Base-by-base conservation (phyloP, 371 early-diverging fungal genomes). In the Umbelopsis sp. region DNA sequence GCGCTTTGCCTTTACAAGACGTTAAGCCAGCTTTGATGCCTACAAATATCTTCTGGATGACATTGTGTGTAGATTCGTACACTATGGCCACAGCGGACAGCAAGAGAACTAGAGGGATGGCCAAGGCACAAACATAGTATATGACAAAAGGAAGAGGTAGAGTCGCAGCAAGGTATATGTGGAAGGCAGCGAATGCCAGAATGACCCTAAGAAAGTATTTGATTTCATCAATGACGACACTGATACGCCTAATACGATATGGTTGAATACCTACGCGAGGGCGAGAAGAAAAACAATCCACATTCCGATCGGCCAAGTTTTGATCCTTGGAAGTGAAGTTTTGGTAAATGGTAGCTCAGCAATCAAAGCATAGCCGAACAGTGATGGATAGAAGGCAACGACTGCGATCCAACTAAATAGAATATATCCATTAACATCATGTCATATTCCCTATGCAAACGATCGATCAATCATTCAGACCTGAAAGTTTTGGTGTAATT, bases 281-380 rank as follows among this genome's bases (percentile, higher is more conserved):
- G 89, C 93, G 4, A 80, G 71, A 20, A 87, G 62, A 68, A 89
- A 88, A 18, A 90, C 82, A 10, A 80, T 76, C 87, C 91, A 93
- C 83, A 91, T 90, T 11, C 84, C 85, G 46, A 73, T 74, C 44
- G 91, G 82, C 95, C 95, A 94, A 5, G 80, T 63, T 45, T 85
- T 86, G 75, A 91, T 90, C 5, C 86, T 82, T 1, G 90, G 89
- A 35, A 94, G 72, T 3, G 90, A 90, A 7, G 89, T 87, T 53
- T 91, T 89, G 53, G 93, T 78, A 69, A 89, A 91, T 0, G 92
- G 90, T 10, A 89, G 73, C 70, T 93, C 92, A 1, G 88, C 92
- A 41, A 93, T 82, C 50, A 84, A 69, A 7, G 81, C 85, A 72
- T 86, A 94, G 25, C 74, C 81, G 71, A 92, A 86, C 44, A 93